Conservation (phyloP, 495 filamentous ascomycete genomes). For the Trichoderma parareesei region DNA sequence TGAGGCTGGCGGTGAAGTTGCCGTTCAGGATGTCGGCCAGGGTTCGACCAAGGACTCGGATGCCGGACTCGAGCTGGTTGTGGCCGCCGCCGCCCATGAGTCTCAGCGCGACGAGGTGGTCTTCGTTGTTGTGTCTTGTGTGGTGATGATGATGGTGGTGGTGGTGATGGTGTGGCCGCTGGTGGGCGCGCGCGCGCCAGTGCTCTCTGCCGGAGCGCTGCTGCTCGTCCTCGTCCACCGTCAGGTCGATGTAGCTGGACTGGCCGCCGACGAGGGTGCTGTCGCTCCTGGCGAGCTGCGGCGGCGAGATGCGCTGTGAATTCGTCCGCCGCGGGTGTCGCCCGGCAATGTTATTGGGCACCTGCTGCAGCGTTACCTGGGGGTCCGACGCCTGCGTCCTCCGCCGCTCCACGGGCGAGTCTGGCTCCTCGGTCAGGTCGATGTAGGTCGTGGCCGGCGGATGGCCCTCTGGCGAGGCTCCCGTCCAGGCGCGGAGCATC, state of each 20-base stretch:
- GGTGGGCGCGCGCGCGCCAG: constrained; percentile 14
- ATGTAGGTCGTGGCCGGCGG: constrained; percentile 31
- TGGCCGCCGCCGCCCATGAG: constrained; percentile 15
- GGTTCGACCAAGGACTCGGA: neutral
- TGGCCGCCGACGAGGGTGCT: constrained; percentile 27
- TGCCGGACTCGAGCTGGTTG: constrained; percentile 11
- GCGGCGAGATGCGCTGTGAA: constrained; percentile 26
- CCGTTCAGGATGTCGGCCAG: neutral
- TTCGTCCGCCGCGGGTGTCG: constrained; percentile 22
- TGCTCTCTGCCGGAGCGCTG: neutral
- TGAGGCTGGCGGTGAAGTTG: neutral
- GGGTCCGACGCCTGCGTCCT: constrained; percentile 9
- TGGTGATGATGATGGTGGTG: neutral
- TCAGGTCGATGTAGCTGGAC: constrained; percentile 22
- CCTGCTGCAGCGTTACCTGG: constrained; percentile 11
- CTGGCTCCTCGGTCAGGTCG: constrained; percentile 35
- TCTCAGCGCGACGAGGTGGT: constrained; percentile 15
- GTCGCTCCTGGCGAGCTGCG: constrained; percentile 32
- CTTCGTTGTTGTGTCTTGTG: constrained; percentile 1
- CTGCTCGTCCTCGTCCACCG: constrained; percentile 19
- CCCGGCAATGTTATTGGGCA: constrained; percentile 12
- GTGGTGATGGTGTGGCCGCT: neutral
- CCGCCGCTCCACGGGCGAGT: constrained; percentile 13
- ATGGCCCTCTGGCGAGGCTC: neutral
- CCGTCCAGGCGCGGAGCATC: neutral